These are phyloP conservation scores for Coniochaeta pulveracea DNA, from an alignment of 2,329 filamentous ascomycete species.

Conservation along the genomic window DNA sequence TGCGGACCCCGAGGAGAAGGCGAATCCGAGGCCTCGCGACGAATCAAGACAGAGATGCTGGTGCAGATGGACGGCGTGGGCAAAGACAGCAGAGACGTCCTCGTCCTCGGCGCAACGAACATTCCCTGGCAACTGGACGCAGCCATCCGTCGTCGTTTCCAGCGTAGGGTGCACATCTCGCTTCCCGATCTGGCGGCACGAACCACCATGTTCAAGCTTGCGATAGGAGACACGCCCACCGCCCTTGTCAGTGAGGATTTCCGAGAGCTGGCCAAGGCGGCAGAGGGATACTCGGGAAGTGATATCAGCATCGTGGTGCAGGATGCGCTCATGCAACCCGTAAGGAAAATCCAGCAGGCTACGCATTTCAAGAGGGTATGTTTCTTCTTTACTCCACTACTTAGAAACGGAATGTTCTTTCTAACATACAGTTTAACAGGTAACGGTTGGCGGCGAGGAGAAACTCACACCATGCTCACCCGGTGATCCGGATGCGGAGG, in stretches of 20 bases:
- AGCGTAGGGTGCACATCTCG: constrained; percentile 89
- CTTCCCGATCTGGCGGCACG: constrained; percentile 79
- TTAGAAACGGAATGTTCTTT: background rate
- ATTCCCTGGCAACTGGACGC: constrained; percentile 98
- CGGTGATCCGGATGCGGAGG: constrained; percentile 71
- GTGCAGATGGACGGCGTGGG: constrained; percentile 99
- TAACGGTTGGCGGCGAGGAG: constrained; percentile 53
- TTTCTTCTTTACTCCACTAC: constrained; percentile 6
- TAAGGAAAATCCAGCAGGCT: constrained; percentile 91
- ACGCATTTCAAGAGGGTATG: constrained; percentile 92
- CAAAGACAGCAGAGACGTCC: constrained; percentile 83
- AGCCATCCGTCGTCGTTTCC: constrained; percentile 91
- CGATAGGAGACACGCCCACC: constrained; percentile 87
- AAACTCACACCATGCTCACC: constrained; percentile 88
- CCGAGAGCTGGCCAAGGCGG: constrained; percentile 65
- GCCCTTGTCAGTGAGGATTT: constrained; percentile 70
- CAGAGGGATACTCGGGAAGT: constrained; percentile 89
- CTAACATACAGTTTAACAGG: constrained; percentile 30
- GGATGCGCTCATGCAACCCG: constrained; percentile 92
- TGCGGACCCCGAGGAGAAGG: constrained; percentile 89
- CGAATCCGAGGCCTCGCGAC: constrained; percentile 90
- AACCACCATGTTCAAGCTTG: constrained; percentile 90
- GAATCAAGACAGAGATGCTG: constrained; percentile 96
- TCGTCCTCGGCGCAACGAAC: constrained; percentile 93
- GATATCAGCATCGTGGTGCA: constrained; percentile 96